Base-by-base conservation (phyloP, 371 early-diverging fungal species). In the Nematocida ausubeli region DNA sequence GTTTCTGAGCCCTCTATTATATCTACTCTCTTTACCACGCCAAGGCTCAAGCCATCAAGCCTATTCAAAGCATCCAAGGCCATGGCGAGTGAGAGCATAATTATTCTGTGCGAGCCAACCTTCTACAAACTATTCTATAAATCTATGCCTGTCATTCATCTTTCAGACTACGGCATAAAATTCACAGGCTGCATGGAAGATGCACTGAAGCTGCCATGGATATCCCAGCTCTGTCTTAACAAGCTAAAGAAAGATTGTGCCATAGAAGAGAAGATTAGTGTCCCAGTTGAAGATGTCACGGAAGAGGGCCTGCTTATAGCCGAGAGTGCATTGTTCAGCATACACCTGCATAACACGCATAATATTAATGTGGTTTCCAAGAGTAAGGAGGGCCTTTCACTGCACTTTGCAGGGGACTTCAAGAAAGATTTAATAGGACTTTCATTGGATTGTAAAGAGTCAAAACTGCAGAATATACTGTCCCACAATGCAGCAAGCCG, bases 361-460 rank as follows among this genome's bases (percentile, higher is more conserved):
- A 54, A 35, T 19, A 34, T 70, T 9, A 57, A 70, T 22, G 1
- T 9, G 9, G 49, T 70, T 4, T 4, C 9, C 7, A 55, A 28
- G 58, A 70, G 28, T n/a, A 28, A 54, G 19, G 58, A 70, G n/a
- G 7, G 7, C 9, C 7, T 70, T 4, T 26, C 50, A 26, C 49
- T 75, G 6, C 42, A 75, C 60, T 75, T 75, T 44, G 12, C 50
- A 65, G 78, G 78, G n/a, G 30, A 9, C 28, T 54, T 75, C 34
- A 35, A 51, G 9, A 66, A 64, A 67, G 19, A 64, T 9, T 14
- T 7, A 22, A 39, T n/a, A 22, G 78, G 42, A 6, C 67, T 66
- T n/a, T 24, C 34, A 6, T 40, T 75, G 19, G 52, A 39, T 0
- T 75, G 78, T 35, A 49, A 67, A 51, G 78, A 75, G 35, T 66